phyloP scores from a whole-genome alignment of 2,329 filamentous ascomycete genomes.

The Aspergillus persii region DNA sequence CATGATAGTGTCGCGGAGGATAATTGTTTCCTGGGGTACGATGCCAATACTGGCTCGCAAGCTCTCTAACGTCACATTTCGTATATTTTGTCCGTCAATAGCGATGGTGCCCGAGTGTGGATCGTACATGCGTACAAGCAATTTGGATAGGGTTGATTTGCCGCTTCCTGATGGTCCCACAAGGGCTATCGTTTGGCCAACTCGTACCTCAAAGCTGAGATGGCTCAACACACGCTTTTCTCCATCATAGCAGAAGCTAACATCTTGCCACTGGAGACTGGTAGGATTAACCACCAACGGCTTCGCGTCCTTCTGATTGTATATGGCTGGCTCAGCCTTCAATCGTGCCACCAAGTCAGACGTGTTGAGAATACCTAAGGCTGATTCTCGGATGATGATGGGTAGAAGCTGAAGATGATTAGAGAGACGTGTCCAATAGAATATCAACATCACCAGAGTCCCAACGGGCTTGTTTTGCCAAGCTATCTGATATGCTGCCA shows the following conservation, averaged over 20 bases:
- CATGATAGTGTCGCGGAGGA: conserved; percentile 65
- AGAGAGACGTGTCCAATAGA: conserved; percentile 54
- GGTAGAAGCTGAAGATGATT: conserved; percentile 52
- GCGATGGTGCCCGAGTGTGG: conserved; percentile 47
- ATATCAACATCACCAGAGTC: conserved; percentile 62
- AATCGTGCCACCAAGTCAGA: conserved; percentile 53
- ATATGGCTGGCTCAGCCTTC: conserved; percentile 47
- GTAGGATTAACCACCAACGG: conserved; percentile 25
- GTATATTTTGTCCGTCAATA: conserved; percentile 58
- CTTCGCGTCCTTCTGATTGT: conserved; percentile 24
- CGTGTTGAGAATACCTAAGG: conserved; percentile 60
- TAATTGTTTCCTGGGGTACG: conserved; percentile 62
- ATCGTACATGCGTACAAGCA: conserved; percentile 57
- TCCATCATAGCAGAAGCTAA: conserved; percentile 54
- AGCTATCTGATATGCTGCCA: conserved; percentile 55
- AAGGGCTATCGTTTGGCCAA: conserved; percentile 53
- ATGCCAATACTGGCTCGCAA: conserved; percentile 60
- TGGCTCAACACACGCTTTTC: conserved; percentile 48
- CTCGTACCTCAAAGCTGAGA: conserved; percentile 47
- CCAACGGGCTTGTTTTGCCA: conserved; percentile 53
- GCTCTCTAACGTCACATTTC: conserved; percentile 57
- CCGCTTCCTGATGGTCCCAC: conserved; percentile 60
- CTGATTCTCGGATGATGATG: conserved; percentile 49
- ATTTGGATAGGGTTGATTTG: conserved; percentile 56
- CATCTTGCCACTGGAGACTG: conserved; percentile 49